Base-by-base conservation (phyloP, 2,329 filamentous ascomycete genomes). In the Fusarium lateritium region DNA sequence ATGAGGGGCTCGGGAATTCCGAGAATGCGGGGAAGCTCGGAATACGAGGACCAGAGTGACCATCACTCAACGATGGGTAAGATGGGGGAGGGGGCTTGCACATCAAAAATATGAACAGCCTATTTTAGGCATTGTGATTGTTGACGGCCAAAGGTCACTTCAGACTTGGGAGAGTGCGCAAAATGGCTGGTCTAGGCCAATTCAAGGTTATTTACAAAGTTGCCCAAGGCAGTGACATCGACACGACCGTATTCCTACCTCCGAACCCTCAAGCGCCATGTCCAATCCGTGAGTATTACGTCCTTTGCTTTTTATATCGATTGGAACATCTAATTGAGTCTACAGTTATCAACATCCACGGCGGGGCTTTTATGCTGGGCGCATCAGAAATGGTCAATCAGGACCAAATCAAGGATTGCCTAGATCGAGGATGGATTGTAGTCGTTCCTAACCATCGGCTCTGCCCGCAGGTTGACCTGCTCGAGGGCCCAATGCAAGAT, bases 321-420 rank as follows among this genome's bases (percentile, higher is more conserved):
- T 11, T 19, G 14, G 11, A 4, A 14, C 3, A 4, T 11, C 31
- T 54, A 45, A 54, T 5, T 19, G 7, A 17, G 11, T 5, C 3
- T 15, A 2, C 7, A 60, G 58, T 61, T 10, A 24, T 62, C 4
- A 62, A 62, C 4, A 62, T 62, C 1, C 58, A 62, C 5, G 58
- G 58, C 1, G 58, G 58, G 17, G 58, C 58, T 24, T 62, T 62
- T 7, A 62, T 62, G 58, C 56, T 62, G 0, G 58, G 58, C 2
- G 49, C 58, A 17, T 62, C 58, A 7, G 49, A 62, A 9, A 62
- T 54, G 58, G 56, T 62, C 17, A 62, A 62, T 7, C 42, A 40
- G 19, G 58, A 62, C n/a, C 58, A 62, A 8, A 38, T 62, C 4
- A 7, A 43, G 5, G 58, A 54, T 13, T 46, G 58, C 3, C 15